Percentiles rank a stretch among this genome's conserved stretches.
Conservation (phyloP, 306 rosid species). For the Cucumis hystrix region DNA sequence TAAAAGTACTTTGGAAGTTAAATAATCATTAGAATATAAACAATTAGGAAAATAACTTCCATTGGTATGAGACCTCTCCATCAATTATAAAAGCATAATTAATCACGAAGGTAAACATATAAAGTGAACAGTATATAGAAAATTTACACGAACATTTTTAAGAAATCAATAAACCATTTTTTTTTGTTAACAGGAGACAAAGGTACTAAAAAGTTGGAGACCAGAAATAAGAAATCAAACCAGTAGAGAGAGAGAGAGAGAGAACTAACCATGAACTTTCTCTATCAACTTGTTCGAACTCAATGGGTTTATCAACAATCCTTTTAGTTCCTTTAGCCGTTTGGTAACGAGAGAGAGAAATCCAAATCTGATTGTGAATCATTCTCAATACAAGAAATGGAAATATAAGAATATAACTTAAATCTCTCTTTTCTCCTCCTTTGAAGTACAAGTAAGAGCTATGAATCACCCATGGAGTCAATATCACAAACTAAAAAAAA, state of each 20-base stretch:
- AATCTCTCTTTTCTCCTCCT: constrained; percentile 10
- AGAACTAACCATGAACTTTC: constrained; percentile 15
- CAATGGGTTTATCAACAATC: constrained; percentile 17
- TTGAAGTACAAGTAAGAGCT: constrained; percentile 6
- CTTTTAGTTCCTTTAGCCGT: constrained; percentile 6
- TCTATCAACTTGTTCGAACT: constrained; percentile 23
- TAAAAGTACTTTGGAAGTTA: too few relatives aligned
- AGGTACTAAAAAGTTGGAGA: too few relatives aligned
- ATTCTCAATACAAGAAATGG: constrained; percentile 9
- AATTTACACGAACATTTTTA: too few relatives aligned
- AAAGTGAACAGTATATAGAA: too few relatives aligned
- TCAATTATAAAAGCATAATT: too few relatives aligned
- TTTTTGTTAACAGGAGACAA: too few relatives aligned
- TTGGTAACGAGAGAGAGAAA: constrained; percentile 20
- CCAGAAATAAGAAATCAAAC: too few relatives aligned
- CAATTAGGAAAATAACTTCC: too few relatives aligned
- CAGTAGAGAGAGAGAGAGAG: neutral
- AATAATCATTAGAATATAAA: too few relatives aligned
- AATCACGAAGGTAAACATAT: too few relatives aligned
- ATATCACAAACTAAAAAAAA: constrained; percentile 1
- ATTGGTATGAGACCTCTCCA: too few relatives aligned
- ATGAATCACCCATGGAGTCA: constrained; percentile 21
- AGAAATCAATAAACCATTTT: too few relatives aligned
- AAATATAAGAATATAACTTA: constrained; percentile 9
- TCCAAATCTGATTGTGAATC: constrained; percentile 26